Conservation (phyloP, 1,139 yeast species). For the Dujonia santamariae region DNA sequence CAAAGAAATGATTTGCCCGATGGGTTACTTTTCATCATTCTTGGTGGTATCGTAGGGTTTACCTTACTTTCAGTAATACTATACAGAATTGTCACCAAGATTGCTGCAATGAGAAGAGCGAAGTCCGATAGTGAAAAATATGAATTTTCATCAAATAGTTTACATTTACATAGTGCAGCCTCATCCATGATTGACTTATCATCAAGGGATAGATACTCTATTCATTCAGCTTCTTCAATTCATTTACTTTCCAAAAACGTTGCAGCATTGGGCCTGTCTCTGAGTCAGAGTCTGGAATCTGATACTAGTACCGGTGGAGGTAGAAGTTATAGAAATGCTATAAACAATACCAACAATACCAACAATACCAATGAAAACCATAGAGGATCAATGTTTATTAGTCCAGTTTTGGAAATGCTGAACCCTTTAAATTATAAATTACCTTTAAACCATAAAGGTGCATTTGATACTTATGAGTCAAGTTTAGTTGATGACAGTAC, state of each 20-base stretch:
- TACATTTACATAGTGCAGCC: constrained; percentile 14
- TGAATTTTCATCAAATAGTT: constrained; percentile 15
- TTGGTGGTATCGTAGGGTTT: constrained; percentile 35
- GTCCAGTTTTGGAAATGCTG: constrained; percentile 29
- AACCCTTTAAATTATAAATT: constrained; percentile 16
- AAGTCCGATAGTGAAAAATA: constrained; percentile 37
- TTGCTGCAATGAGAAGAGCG: constrained; percentile 27
- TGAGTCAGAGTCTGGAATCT: constrained; percentile 10
- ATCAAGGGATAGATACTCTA: constrained; percentile 12
- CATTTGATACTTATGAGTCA: background rate
- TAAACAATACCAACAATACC: constrained; percentile 3
- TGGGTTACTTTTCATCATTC: constrained; percentile 42
- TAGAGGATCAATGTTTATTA: constrained; percentile 34
- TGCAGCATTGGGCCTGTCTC: constrained; percentile 10
- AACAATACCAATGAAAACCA: constrained; percentile 2
- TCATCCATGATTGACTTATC: constrained; percentile 23
- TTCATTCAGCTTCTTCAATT: constrained; percentile 10
- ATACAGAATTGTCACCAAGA: constrained; percentile 22
- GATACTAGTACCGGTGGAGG: constrained; percentile 17
- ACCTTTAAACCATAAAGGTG: constrained; percentile 18
- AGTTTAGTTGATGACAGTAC: no score
- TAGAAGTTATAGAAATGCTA: constrained; percentile 21
- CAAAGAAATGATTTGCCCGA: constrained; percentile 21
- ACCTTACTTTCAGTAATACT: constrained; percentile 19
- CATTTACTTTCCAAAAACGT: constrained; percentile 12